These are phyloP conservation scores for Paramyrothecium roridum DNA, from an alignment of 2,329 filamentous ascomycete genomes.

Conservation along the genomic window DNA sequence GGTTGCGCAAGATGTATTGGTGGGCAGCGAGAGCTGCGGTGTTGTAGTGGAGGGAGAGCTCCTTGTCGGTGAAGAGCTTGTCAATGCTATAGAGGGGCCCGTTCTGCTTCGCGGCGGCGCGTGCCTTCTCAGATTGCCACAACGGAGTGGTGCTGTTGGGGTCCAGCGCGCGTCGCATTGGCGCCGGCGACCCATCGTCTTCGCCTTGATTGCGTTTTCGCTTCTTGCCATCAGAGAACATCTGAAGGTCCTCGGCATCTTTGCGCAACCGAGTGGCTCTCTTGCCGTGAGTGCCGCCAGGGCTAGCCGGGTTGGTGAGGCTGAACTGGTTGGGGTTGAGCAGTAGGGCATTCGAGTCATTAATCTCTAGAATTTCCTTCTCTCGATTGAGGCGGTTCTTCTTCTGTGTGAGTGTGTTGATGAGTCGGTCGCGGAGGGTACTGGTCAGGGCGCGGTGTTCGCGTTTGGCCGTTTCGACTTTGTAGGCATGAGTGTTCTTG, in stretches of 20 bases:
- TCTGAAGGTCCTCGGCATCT: conserved; percentile 55
- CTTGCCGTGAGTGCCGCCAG: conserved; percentile 61
- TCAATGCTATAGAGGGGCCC: conserved; percentile 64
- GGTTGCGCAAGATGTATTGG: conserved; percentile 58
- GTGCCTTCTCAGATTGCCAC: conserved; percentile 60
- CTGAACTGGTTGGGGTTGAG: conserved; percentile 68
- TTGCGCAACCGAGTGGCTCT: conserved; percentile 59
- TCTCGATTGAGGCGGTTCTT: conserved; percentile 63
- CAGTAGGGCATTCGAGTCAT: conserved; percentile 61
- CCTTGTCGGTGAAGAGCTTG: conserved; percentile 69
- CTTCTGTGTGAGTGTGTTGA: conserved; percentile 63
- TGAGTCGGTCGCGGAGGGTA: conserved; percentile 64
- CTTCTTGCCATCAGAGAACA: conserved; percentile 57
- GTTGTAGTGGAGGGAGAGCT: conserved; percentile 64
- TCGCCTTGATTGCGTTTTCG: conserved; percentile 59
- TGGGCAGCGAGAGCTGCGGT: conserved; percentile 59
- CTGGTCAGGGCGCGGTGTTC: conserved; percentile 58
- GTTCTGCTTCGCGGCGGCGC: conserved; percentile 50
- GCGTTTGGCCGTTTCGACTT: conserved; percentile 58
- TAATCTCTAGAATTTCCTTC: conserved; percentile 66
- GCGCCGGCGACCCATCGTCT: conserved; percentile 61
- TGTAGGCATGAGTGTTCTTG: conserved; percentile 57
- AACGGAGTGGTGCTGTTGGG: conserved; percentile 56
- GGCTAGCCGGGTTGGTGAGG: conserved; percentile 61
- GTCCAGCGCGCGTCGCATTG: conserved; percentile 53